A percentile compares a stretch with the other conserved stretches of the same genome.
phyloP scores from a whole-genome alignment of 441 rosid genomes.

The Populus tomentosa region DNA sequence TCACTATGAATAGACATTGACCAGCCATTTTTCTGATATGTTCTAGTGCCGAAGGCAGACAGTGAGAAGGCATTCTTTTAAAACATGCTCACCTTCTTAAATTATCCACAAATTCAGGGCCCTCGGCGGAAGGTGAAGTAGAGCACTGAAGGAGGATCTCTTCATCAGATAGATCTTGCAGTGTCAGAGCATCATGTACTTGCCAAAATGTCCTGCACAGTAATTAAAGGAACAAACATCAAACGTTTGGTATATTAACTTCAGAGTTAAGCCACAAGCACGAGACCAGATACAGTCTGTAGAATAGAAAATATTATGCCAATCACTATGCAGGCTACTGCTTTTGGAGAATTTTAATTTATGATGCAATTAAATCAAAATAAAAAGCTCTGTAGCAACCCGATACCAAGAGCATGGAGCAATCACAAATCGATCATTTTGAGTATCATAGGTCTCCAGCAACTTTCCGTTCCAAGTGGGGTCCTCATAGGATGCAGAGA shows the following conservation, averaged over 20 bases:
- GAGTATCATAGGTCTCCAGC: conserved; percentile 74
- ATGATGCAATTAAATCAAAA: neutral
- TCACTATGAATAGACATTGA: neutral
- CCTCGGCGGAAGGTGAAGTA: conserved; percentile 79
- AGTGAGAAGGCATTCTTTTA: neutral
- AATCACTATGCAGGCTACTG: neutral
- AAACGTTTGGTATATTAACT: too few relatives aligned
- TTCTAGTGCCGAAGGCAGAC: neutral
- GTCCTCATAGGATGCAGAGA: conserved; percentile 54
- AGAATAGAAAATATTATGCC: neutral
- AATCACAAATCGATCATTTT: conserved; percentile 56
- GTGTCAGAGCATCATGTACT: conserved; percentile 23
- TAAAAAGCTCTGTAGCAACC: neutral
- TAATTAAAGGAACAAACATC: neutral
- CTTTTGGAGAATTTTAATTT: neutral
- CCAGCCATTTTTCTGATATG: neutral
- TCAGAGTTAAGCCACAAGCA: neutral
- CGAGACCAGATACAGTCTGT: neutral
- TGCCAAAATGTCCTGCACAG: conserved; percentile 47
- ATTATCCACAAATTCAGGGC: conserved; percentile 71
- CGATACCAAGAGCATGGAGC: conserved; percentile 74
- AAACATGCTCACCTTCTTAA: conserved; percentile 41
- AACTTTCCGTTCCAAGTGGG: conserved; percentile 58
- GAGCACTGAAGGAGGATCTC: conserved; percentile 59
- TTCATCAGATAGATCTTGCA: conserved; percentile 45